These are phyloP conservation scores for Albifimbria verrucaria DNA, from an alignment of 2,329 filamentous ascomycete genomes.

Conservation along the genomic window DNA sequence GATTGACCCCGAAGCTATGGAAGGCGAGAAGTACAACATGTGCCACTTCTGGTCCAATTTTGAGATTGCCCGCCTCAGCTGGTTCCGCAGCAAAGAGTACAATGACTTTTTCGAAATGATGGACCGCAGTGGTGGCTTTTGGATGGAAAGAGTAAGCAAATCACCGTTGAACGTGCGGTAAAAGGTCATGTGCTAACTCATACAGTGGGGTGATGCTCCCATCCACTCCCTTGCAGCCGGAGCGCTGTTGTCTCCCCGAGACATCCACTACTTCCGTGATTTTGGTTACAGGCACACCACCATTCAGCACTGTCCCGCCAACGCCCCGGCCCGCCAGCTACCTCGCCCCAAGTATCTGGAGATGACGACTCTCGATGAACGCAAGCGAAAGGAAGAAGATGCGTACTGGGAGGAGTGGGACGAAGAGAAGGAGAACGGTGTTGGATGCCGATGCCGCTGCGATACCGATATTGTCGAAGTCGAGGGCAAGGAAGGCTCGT, in stretches of 20 bases:
- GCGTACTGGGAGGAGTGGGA: slow-evolving; percentile 94
- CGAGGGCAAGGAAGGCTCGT: slow-evolving; percentile 95
- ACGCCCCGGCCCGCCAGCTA: slow-evolving; percentile 85
- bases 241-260: slow-evolving; percentile 71
- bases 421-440: slow-evolving; percentile 86
- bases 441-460: slow-evolving; percentile 93
- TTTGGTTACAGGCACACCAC: slow-evolving; percentile 98
- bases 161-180: too few relatives aligned
- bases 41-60: slow-evolving; percentile 99
- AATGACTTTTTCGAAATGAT: slow-evolving; percentile 99
- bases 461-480: slow-evolving; percentile 98
- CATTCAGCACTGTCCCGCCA: slow-evolving; percentile 96
- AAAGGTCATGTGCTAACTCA: slow-evolving; percentile 25
- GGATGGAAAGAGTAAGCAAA: slow-evolving; percentile 95
- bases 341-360: slow-evolving; percentile 78
- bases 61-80: slow-evolving; percentile 90
- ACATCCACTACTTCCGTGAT: slow-evolving; percentile 99
- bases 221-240: slow-evolving; percentile 97
- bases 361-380: slow-evolving; percentile 74
- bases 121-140: slow-evolving; percentile 96
- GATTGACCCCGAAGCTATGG: slow-evolving; percentile 90
- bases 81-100: slow-evolving; percentile 96
- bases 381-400: slow-evolving; percentile 85
- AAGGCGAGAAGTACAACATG: slow-evolving; percentile 99
- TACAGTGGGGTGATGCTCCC: slow-evolving; percentile 94